Evolutionary conservation across 768 basidiomycete genomes (phyloP), one percentile per base, ranked within the genome.

Genomic region (Multifurca ochricompacta): DNA sequence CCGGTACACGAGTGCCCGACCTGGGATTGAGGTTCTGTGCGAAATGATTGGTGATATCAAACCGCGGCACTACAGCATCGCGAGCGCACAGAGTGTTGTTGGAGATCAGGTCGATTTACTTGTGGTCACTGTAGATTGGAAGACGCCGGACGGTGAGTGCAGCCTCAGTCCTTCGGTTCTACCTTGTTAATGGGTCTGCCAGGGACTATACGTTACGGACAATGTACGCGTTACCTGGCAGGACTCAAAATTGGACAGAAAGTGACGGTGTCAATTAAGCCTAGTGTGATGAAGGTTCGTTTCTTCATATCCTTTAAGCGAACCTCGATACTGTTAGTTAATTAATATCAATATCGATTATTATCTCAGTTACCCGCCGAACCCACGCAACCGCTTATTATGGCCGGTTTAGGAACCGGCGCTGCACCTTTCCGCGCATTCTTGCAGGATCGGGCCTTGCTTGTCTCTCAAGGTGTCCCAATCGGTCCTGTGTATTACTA

Each of bases 371-470:
- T 98, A 5, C 96, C 96, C 49, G 86, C 87, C 0, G 77, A 82
- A 65, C 75, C 83, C 66, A 78, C 75, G 42, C 93, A 95, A 66
- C 96, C 96, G 35, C 77, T 99, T 70, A 95, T 98, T 70, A 93
- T 99, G 91, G 92, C 95, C 31, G 96, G 96, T 60, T 83, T 99
- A 28, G 96, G 96, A 45, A 99, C 96, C 3, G 96, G 95, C 52
- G 96, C 93, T 8, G 96, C 96, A 10, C 96, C 96, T 21, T 99
- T 99, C 87, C 91, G 96, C 54, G 96, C 96, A 6, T 99, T 98
- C 79, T 82, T 97, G 57, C 96, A 99, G 68, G 84, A 99, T 70
- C 85, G 95, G 53, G 92, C 91, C 6, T 82, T 77, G 78, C 84
- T 93, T 53, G 75, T 79, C 28, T 70, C 81, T 28, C 83, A 89